Conservation (phyloP, 1,284 basidiomycete genomes). For the Cryptococcus sp. region DNA sequence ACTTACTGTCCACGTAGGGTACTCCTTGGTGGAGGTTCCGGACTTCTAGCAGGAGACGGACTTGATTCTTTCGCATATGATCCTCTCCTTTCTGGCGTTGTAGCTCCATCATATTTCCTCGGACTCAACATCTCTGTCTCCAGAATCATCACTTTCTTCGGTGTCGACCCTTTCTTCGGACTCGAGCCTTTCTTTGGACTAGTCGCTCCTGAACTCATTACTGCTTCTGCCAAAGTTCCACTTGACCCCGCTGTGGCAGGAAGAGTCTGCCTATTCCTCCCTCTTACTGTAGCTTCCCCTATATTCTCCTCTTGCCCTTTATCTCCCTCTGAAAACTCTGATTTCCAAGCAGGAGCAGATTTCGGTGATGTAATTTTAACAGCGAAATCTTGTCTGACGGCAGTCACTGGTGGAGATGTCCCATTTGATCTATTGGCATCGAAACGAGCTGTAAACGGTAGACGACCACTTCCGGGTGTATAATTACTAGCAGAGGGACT, state of each 20-base stretch:
- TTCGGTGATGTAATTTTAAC: not conserved
- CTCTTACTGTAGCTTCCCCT: conserved; percentile 18
- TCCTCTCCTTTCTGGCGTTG: conserved; percentile 2
- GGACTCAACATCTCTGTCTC: not conserved
- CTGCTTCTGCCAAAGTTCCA: conserved; percentile 2
- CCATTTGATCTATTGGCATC: not conserved
- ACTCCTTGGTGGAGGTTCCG: conserved; percentile 41
- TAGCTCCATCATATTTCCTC: not conserved
- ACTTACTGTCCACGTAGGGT: conserved; percentile 31
- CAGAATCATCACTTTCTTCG: not conserved
- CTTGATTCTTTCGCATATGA: conserved; percentile 1
- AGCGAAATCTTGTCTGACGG: not conserved
- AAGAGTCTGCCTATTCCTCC: conserved; percentile 19
- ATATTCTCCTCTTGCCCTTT: conserved; percentile 3
- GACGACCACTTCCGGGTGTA: conserved; percentile 9
- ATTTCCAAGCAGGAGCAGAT: conserved; percentile 19
- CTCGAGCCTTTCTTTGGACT: conserved; percentile 5
- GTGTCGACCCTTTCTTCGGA: not conserved
- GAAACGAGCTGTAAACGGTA: conserved; percentile 4
- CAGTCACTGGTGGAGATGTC: not conserved
- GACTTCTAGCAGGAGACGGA: conserved; percentile 16
- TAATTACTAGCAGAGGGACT: conserved; percentile 7
- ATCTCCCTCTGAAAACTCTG: conserved; percentile 16
- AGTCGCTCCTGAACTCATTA: not conserved
- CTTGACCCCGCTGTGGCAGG: conserved; percentile 17